Base-by-base conservation (phyloP, 1,139 yeast species). In the Suhomyces kunorum region DNA sequence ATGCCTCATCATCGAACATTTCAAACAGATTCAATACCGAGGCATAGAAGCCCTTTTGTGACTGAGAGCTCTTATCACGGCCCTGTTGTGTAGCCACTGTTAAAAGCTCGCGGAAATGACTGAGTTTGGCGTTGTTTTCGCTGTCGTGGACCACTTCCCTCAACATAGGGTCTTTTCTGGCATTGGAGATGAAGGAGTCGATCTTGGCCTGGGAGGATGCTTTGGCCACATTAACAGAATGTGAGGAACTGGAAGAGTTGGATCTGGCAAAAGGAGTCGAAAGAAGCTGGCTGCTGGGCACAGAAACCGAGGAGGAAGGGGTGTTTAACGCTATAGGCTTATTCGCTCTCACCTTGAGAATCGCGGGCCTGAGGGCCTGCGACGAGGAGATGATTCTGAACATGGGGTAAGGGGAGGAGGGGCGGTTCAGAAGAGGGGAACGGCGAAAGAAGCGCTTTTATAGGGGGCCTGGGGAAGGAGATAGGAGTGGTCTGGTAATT, bases 381-480 rank as follows among this genome's bases (percentile, higher is more conserved):
- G 66, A 68, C 11, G 64, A 38, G 19, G 58, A 56, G 22, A 71
- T 62, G 44, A 71, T 61, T 50, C 76, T 63, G 47, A 71, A 70
- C 76, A 71, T 71, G 27, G 4, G n/a, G 15, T n/a, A 17, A 19
- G 4, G 24, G 32, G 13, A 18, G 8, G 17, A 12, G 24, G 17
- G 7, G n/a, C 17, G 28, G 4, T 8, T 29, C 9, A n/a, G 17
- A 13, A 8, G 20, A 18, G 8, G 17, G 13, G 15, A 22, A 29
- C 14, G 32, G 32, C 23, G 15, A 13, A 18, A 16, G 25, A 8
- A 24, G 16, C 15, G 9, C 20, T 31, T 17, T 22, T 31, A 31
- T 20, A 22, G 13, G 19, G 12, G 22, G 16, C 18, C 12, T 9
- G 8, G 22, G 13, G 16, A 17, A 24, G 32, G 32, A 18, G 8